Conservation (phyloP, 2,329 filamentous ascomycete genomes). For the Hymenoscyphus repandus region DNA sequence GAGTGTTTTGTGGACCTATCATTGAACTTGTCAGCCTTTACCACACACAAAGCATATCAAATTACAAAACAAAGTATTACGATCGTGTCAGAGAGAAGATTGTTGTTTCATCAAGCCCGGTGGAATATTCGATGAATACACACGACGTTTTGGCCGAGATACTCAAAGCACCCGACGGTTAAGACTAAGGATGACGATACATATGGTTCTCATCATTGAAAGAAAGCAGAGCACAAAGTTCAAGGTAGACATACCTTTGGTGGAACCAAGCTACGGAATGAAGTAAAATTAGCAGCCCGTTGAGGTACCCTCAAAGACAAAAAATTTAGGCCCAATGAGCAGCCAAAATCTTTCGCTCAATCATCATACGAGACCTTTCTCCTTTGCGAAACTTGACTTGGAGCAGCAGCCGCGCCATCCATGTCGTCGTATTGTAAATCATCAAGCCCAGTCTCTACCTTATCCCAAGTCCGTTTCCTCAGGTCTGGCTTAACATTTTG, state of each 20-base stretch:
- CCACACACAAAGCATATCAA: not conserved
- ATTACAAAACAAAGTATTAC: not conserved
- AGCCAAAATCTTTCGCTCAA: constrained; percentile 31
- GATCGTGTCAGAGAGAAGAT: constrained; percentile 45
- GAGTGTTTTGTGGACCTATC: not conserved
- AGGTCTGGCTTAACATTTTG: constrained; percentile 51
- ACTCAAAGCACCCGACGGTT: constrained; percentile 32
- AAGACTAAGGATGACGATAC: constrained; percentile 98
- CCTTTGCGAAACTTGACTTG: constrained; percentile 34
- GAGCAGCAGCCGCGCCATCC: constrained; percentile 21
- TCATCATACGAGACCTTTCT: constrained; percentile 43
- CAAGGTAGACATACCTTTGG: constrained; percentile 1
- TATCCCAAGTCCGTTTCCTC: constrained; percentile 62
- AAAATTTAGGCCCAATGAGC: not conserved
- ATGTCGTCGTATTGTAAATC: constrained; percentile 55
- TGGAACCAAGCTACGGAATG: not conserved
- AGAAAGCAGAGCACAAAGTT: constrained; percentile 2
- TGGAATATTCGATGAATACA: not conserved
- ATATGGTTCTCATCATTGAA: constrained; percentile 71
- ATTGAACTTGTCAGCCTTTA: not conserved
- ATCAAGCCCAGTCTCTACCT: constrained; percentile 56
- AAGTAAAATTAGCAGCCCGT: not conserved
- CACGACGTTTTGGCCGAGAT: constrained; percentile 23
- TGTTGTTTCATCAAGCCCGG: constrained; percentile 42
- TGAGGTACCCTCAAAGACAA: not conserved